A percentile compares a stretch with the other conserved stretches of the same genome.
phyloP scores from a whole-genome alignment of 352 stramenopile genomes.

The Globisporangium alternatum region DNA sequence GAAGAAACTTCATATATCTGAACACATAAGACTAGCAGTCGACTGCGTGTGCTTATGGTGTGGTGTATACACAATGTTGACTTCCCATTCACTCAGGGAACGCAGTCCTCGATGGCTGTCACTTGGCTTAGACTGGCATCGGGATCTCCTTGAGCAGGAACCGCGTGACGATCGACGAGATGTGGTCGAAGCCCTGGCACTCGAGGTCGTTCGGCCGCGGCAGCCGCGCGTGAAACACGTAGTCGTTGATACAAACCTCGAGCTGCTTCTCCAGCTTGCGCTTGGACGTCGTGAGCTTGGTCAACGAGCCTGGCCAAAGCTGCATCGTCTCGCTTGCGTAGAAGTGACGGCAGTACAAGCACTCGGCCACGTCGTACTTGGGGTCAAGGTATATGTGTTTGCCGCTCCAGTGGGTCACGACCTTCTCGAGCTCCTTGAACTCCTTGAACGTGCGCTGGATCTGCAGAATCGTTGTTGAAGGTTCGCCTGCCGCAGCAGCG shows the following conservation, averaged over 20 bases:
- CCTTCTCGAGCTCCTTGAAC: no score
- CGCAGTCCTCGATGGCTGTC: no score
- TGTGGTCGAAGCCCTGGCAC: constrained; percentile 16
- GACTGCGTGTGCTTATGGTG: no score
- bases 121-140: neutral
- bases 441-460: constrained; percentile 5
- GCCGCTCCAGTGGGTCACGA: neutral
- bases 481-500: neutral
- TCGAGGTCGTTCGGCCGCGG: constrained; percentile 6
- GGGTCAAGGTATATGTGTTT: no score
- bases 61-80: no score
- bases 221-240: constrained; percentile 6
- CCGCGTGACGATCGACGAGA: constrained; percentile 12
- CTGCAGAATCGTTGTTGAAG: neutral
- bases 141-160: constrained; percentile 13
- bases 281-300: constrained; percentile 3
- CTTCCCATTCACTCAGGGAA: no score
- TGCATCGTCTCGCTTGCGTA: neutral
- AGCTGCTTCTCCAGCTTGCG: constrained; percentile 2
- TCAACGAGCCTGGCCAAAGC: constrained; percentile 2
- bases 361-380: neutral
- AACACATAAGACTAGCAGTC: no score
- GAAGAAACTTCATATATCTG: no score
- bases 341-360: constrained; percentile 6
- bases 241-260: constrained; percentile 1